phyloP scores from a whole-genome alignment of 2,329 filamentous ascomycete genomes.

The Helicocarpus griseus region DNA sequence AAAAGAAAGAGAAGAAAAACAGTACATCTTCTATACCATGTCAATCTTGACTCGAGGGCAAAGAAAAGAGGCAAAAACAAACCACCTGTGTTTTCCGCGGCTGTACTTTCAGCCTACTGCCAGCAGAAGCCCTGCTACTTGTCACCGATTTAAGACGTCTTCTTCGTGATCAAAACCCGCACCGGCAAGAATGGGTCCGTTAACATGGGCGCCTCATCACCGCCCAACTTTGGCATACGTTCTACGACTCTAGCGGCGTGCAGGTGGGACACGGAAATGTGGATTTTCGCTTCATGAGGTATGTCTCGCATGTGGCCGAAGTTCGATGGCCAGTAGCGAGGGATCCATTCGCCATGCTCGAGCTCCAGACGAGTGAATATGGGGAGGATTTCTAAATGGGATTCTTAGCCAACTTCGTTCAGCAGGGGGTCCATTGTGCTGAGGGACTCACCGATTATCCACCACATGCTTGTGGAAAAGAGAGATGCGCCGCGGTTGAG shows the following conservation, averaged over 20 bases:
- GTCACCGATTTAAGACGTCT: too few relatives aligned
- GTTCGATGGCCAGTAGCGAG: slow-evolving; percentile 26
- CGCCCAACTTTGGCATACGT: slow-evolving; percentile 14
- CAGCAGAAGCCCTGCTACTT: too few relatives aligned
- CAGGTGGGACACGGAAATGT: slow-evolving; percentile 22
- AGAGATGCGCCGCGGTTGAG: slow-evolving; percentile 22
- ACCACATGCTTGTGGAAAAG: slow-evolving; percentile 23
- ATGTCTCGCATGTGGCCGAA: slow-evolving; percentile 25
- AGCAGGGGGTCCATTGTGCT: not conserved
- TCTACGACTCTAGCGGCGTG: slow-evolving; percentile 16
- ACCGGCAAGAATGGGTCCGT: too few relatives aligned
- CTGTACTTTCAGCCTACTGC: too few relatives aligned
- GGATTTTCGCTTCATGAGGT: slow-evolving; percentile 22
- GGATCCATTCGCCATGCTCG: slow-evolving; percentile 26
- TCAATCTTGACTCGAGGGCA: too few relatives aligned
- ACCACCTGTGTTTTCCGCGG: too few relatives aligned
- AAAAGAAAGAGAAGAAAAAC: too few relatives aligned
- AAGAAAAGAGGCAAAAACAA: too few relatives aligned
- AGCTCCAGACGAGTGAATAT: slow-evolving; percentile 29
- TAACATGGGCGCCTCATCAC: too few relatives aligned
- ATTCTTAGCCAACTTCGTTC: too few relatives aligned
- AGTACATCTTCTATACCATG: too few relatives aligned
- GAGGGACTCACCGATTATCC: slow-evolving; percentile 20
- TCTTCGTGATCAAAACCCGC: too few relatives aligned
- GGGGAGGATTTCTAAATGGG: slow-evolving; percentile 28